These are phyloP conservation scores for Chrysanthemum makinoi DNA, from an alignment of 129 eudicot genomes.

Conservation along the genomic window DNA sequence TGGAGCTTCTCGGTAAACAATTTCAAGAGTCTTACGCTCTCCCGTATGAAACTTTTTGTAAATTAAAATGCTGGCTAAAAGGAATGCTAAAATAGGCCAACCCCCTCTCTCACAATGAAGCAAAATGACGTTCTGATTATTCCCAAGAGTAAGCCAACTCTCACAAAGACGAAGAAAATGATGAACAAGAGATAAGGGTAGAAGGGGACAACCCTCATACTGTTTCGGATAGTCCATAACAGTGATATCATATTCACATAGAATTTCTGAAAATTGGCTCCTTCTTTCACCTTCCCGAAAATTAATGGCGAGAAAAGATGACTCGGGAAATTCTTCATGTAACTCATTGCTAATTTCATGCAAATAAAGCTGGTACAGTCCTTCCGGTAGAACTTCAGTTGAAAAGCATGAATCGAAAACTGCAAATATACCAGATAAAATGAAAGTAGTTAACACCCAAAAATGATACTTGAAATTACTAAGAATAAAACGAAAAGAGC, in stretches of 20 bases:
- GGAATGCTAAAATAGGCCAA: conserved; percentile 89
- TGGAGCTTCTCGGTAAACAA: conserved; percentile 93
- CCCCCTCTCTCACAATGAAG: conserved; percentile 99
- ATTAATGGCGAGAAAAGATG: conserved; percentile 60
- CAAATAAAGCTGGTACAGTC: too few species aligned
- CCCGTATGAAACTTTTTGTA: conserved; percentile 79
- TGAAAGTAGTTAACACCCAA: conserved; percentile 14
- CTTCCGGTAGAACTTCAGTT: too few species aligned
- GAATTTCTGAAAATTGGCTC: conserved; percentile 82
- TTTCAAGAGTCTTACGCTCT: conserved; percentile 81
- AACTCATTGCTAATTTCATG: too few species aligned
- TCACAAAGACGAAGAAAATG: conserved; percentile 95
- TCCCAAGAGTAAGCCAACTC: conserved; percentile 68
- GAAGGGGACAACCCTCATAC: conserved; percentile 88
- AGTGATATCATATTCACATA: conserved; percentile 85
- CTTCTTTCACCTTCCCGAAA: conserved; percentile 92
- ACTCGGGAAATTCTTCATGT: too few species aligned
- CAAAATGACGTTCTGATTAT: conserved; percentile 67
- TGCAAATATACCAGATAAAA: conserved; percentile 38
- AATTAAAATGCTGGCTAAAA: conserved; percentile 80
- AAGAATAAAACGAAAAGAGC: conserved; percentile 5
- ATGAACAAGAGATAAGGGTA: conserved; percentile 84
- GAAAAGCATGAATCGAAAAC: conserved; percentile 98
- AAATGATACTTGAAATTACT: neutral
- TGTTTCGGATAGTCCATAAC: conserved; percentile 97